Evolutionary conservation across 176 grass and related monocot genomes (phyloP), one percentile per base, ranked within the genome.

Genomic region (Hsuehochloa calcarea): DNA sequence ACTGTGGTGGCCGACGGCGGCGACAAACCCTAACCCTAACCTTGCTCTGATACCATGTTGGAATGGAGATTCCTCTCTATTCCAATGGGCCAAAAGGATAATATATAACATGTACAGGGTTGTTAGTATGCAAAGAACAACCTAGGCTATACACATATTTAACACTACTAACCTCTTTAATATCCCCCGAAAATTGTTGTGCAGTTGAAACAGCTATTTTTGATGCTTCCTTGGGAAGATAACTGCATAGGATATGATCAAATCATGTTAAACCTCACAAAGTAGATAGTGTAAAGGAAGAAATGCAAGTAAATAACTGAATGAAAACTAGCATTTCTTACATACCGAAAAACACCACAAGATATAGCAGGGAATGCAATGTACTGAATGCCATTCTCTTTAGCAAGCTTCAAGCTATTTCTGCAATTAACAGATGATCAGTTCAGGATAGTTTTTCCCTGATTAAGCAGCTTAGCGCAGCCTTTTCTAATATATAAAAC

Each of bases 281-380:
- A 76, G 65, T 43, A 71, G 29, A 65, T 31, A 68, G n/a, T 20
- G 26, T 10, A 26, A 65, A 51, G 5, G 12, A 15, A 71, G 11
- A 82, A 29, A 25, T 50, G 51, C 40, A 80, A 70, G 15, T 34
- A 70, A 61, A 40, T 59, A 85, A 13, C 79, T 82, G 19, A 89
- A 68, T 47, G 23, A 72, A 43, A 84, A 65, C 25, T 14, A 51
- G 11, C 31, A 76, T 16, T 85, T 81, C 60, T 0, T 20, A 83
- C 73, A 88, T 92, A 99, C 96, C 78, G 75, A 64, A 45, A 98
- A 86, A 96, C 35, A 84, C 93, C 96, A 65, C 96, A 98, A 25
- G 96, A 95, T 94, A 98, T 86, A 75, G 96, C 93, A 67, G 93
- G 93, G 52, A 95, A 98, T 67, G 96, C 96, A 79, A 99, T 91